These are phyloP conservation scores for Aspergillus fischeri DNA, from an alignment of 2,329 filamentous ascomycete genomes.

Conservation along the genomic window DNA sequence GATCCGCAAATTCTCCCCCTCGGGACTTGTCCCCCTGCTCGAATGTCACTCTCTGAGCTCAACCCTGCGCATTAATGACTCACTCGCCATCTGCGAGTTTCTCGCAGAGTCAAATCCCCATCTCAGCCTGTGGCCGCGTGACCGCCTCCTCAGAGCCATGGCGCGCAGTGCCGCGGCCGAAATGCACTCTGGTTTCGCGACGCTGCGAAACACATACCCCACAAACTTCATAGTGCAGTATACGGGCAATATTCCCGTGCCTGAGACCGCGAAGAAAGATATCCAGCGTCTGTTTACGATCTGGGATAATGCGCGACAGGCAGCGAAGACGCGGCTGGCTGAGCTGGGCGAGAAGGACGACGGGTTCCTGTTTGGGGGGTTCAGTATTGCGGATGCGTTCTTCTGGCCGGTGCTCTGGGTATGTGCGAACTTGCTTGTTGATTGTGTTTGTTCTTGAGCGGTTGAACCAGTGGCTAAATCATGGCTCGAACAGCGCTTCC, in stretches of 20 bases:
- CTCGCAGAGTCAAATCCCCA: constrained; percentile 30
- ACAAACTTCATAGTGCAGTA: constrained; percentile 31
- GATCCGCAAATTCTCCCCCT: constrained; percentile 23
- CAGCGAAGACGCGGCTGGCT: constrained; percentile 20
- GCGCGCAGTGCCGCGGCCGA: constrained; percentile 29
- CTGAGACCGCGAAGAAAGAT: constrained; percentile 22
- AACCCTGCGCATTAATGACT: constrained; percentile 24
- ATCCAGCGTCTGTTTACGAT: constrained; percentile 22
- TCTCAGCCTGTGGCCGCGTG: constrained; percentile 28
- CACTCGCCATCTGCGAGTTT: constrained; percentile 32
- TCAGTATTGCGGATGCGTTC: constrained; percentile 37
- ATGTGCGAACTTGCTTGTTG: constrained; percentile 1
- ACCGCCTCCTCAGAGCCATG: constrained; percentile 28
- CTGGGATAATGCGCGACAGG: constrained; percentile 25
- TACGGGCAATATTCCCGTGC: constrained; percentile 27
- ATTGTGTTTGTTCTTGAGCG: not conserved
- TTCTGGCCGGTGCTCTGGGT: constrained; percentile 40
- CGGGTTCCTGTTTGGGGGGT: constrained; percentile 35
- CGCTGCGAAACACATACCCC: constrained; percentile 19
- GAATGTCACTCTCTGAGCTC: constrained; percentile 19
- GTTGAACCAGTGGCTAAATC: not conserved
- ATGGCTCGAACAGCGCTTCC: constrained; percentile 34
- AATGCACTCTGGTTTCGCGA: constrained; percentile 33
- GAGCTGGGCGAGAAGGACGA: constrained; percentile 25
- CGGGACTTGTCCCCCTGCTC: constrained; percentile 29